phyloP scores from a whole-genome alignment of 2,329 filamentous ascomycete species.

The Orbilia quercus region DNA sequence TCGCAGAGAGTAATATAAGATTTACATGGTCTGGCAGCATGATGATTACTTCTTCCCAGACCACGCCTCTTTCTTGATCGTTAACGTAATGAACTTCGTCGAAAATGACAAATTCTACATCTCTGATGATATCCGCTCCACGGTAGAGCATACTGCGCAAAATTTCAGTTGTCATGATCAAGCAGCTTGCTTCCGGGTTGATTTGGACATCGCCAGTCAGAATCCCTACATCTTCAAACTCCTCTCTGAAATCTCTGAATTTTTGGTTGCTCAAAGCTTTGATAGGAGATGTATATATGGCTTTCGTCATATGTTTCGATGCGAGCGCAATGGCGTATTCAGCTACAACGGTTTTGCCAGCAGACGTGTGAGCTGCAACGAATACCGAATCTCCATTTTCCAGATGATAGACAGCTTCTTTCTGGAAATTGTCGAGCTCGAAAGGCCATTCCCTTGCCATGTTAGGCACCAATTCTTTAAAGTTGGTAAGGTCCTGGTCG shows the following conservation, averaged over 20 bases:
- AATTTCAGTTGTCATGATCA: conserved; percentile 99
- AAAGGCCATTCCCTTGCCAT: conserved; percentile 98
- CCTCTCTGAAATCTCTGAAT: conserved; percentile 90
- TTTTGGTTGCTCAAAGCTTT: conserved; percentile 99
- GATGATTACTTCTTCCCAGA: conserved; percentile 99
- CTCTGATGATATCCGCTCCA: conserved; percentile 92
- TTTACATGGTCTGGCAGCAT: conserved; percentile 98
- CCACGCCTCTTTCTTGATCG: conserved; percentile 88
- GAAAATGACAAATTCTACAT: conserved; percentile 98
- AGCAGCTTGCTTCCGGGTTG: conserved; percentile 93
- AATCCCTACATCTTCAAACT: conserved; percentile 96
- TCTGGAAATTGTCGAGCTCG: conserved; percentile 97
- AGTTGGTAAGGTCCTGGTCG: conserved; percentile 92
- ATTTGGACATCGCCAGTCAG: conserved; percentile 98
- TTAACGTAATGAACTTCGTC: conserved; percentile 99
- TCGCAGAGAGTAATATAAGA: conserved; percentile 92
- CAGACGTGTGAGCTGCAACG: conserved; percentile 95
- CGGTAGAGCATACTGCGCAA: conserved; percentile 97
- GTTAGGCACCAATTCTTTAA: conserved; percentile 89
- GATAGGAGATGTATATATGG: conserved; percentile 98
- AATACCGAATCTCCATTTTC: conserved; percentile 98
- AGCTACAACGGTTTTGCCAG: conserved; percentile 96
- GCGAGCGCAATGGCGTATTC: conserved; percentile 97
- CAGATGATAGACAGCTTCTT: conserved; percentile 96
- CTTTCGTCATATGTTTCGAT: conserved; percentile 99